A percentile compares a stretch with the other conserved stretches of the same genome.
Conservation (phyloP, 371 early-diverging fungal genomes). For the Mortierella sp. region DNA sequence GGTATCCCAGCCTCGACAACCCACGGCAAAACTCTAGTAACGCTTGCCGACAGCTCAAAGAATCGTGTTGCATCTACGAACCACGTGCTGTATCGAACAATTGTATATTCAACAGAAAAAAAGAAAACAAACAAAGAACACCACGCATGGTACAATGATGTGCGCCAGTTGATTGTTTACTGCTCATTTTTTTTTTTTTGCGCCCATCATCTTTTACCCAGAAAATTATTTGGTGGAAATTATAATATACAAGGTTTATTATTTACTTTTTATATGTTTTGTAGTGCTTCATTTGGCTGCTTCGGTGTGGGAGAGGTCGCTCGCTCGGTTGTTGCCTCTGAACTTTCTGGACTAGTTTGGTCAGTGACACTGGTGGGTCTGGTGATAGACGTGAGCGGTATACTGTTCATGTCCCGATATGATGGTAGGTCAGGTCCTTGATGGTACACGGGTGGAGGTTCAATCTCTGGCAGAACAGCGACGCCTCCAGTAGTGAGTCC, state of each 20-base stretch:
- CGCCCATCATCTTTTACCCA: too few species aligned
- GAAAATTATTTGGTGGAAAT: not conserved
- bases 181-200: too few species aligned
- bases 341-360: not conserved
- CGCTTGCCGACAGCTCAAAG: too few species aligned
- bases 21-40: too few species aligned
- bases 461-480: not conserved
- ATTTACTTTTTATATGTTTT: not conserved
- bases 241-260: not conserved
- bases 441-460: conserved; percentile 29
- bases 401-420: conserved; percentile 11
- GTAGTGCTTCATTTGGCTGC: not conserved
- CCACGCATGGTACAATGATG: too few species aligned
- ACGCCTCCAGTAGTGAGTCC: not conserved
- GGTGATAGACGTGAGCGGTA: conserved; percentile 11
- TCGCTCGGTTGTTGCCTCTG: not conserved
- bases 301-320: not conserved
- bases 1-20: too few species aligned
- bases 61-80: too few species aligned
- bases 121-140: too few species aligned
- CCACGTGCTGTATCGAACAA: too few species aligned
- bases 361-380: not conserved
- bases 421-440: conserved; percentile 24
- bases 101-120: too few species aligned
- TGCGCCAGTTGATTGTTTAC: too few species aligned